Conservation (phyloP, 2,329 filamentous ascomycete genomes). For the Fusarium nelsonii region DNA sequence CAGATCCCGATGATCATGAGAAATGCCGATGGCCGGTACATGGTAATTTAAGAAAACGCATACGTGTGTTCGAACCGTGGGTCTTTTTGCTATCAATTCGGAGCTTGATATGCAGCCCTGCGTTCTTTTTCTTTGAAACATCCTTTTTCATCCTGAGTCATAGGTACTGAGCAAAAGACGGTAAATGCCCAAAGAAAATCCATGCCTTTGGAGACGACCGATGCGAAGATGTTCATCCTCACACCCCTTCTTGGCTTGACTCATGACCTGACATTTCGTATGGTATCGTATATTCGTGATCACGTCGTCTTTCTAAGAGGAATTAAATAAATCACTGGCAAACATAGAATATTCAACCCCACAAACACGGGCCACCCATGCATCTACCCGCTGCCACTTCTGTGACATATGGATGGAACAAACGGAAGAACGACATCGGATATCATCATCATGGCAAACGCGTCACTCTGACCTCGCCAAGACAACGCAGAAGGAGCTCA, state of each 20-base stretch:
- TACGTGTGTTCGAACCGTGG: constrained; percentile 7
- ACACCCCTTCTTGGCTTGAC: neutral
- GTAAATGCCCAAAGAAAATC: constrained; percentile 9
- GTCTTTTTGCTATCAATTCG: neutral
- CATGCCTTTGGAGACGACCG: neutral
- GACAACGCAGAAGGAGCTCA: neutral
- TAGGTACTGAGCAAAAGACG: constrained; percentile 10
- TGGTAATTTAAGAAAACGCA: constrained; percentile 19
- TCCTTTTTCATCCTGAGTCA: neutral
- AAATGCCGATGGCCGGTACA: constrained; percentile 15
- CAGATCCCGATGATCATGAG: constrained; percentile 24
- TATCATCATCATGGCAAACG: neutral
- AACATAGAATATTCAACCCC: neutral
- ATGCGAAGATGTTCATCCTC: neutral
- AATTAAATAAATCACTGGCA: neutral
- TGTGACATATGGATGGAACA: neutral
- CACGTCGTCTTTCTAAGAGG: neutral
- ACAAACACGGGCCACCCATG: constrained; percentile 6
- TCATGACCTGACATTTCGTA: neutral
- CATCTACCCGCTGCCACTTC: constrained; percentile 15
- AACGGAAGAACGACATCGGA: neutral
- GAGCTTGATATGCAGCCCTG: constrained; percentile 16
- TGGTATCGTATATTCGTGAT: neutral
- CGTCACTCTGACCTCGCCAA: neutral
- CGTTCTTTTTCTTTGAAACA: constrained; percentile 9